Percentiles rank a stretch among this genome's conserved stretches.
These are phyloP conservation scores for Trichoderma pleuroti DNA, from an alignment of 2,329 filamentous ascomycete genomes.

Conservation along the genomic window DNA sequence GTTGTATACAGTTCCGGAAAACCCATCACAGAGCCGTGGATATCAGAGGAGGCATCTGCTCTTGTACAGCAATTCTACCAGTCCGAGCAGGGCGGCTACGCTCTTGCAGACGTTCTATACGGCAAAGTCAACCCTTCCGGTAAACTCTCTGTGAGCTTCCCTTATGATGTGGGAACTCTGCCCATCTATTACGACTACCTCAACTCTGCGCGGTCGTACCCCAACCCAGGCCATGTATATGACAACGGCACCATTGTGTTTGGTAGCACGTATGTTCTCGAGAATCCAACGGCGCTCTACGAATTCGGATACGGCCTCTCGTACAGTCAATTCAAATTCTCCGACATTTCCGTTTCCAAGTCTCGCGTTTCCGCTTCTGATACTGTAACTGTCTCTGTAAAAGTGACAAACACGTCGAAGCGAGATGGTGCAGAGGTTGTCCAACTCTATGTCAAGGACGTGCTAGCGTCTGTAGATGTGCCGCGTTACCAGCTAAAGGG, in stretches of 20 bases:
- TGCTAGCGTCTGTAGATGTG: background rate
- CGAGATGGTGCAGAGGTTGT: constrained; percentile 1
- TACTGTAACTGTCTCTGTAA: constrained; percentile 1
- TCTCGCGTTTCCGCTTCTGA: background rate
- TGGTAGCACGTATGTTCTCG: background rate
- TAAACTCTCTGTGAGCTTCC: constrained; percentile 7
- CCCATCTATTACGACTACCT: constrained; percentile 6
- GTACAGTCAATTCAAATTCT: background rate
- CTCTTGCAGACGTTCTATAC: constrained; percentile 2
- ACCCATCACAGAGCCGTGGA: constrained; percentile 1
- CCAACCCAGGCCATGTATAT: background rate
- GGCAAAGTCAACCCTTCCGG: constrained; percentile 6
- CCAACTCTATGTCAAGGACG: constrained; percentile 5
- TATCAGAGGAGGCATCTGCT: background rate
- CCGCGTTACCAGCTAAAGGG: constrained; percentile 4
- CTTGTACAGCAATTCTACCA: constrained; percentile 10
- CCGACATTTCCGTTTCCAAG: background rate
- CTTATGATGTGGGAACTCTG: constrained; percentile 5
- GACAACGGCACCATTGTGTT: background rate
- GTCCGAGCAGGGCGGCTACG: background rate
- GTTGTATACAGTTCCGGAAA: constrained; percentile 8
- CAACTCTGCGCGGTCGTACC: background rate
- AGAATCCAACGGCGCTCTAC: background rate
- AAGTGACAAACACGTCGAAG: background rate
- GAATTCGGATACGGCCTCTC: constrained; percentile 8